A percentile compares a stretch with the other conserved stretches of the same genome.
Evolutionary conservation across 1,284 basidiomycete species (phyloP).

Genomic region (Apiotrichum domesticum): DNA sequence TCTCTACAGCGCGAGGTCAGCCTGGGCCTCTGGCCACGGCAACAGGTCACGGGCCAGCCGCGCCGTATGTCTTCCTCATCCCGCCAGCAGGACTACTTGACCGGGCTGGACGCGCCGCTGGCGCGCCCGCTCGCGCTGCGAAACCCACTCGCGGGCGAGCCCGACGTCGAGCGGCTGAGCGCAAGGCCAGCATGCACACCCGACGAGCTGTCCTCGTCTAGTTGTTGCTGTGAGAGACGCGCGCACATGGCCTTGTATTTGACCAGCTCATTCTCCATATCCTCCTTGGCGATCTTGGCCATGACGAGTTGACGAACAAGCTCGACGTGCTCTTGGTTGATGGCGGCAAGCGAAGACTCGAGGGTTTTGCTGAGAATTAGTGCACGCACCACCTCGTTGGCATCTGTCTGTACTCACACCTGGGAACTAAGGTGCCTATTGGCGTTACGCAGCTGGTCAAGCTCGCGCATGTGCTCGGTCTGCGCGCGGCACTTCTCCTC

Average conservation of each 20-base stretch:
- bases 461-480: conserved; percentile 70
- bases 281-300: conserved; percentile 76
- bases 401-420: conserved; percentile 57
- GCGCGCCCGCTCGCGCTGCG: no score
- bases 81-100: no score
- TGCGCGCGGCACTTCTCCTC: conserved; percentile 62
- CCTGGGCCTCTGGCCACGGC: no score
- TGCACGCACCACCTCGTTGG: no score
- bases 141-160: no score
- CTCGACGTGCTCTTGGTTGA: conserved; percentile 51
- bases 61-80: no score
- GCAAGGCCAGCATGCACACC: background rate
- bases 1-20: no score
- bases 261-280: conserved; percentile 82
- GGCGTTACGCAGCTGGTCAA: conserved; percentile 69
- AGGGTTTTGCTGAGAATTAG: conserved; percentile 59
- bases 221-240: conserved; percentile 6
- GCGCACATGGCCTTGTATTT: conserved; percentile 81
- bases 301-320: conserved; percentile 80
- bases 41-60: no score
- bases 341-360: conserved; percentile 66
- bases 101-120: no score
- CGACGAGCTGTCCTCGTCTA: conserved; percentile 3
- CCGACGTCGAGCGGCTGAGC: background rate
- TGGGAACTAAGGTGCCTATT: conserved; percentile 72